Evolutionary conservation across 2,329 filamentous ascomycete species (phyloP), one percentile per base, ranked within the genome.

Genomic region (Claviceps purpurea): DNA sequence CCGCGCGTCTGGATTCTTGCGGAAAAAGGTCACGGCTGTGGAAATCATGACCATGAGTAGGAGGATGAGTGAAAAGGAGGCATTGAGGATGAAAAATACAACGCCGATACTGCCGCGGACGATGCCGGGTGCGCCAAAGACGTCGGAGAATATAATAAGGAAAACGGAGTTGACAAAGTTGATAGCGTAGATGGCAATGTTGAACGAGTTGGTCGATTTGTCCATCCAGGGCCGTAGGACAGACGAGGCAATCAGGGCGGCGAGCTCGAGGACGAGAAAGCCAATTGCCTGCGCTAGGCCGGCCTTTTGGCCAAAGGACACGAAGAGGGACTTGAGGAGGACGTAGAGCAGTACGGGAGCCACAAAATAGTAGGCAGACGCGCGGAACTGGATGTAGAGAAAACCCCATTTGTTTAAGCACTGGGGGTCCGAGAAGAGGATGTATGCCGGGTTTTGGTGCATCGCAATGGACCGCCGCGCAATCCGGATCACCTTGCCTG

Each of bases 321-420:
- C 82, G 65, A 96, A 93, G 73, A 94, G 82, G 54, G 84, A 79
- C 76, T 95, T 96, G 67, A 93, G 61, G n/a, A 95, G 65, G 40
- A 85, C 80, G 68, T 95, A 95, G 48, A 72, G 68, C 51, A 96
- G 74, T 50, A 84, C 71, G 0, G 89, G 88, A 38, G 93, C 79
- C 61, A 96, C 87, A 68, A 91, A 96, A 74, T 93, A 96, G 76
- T 95, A 95, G 40, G 89, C 88, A 1, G 89, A 91, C 37, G 90
- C 90, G 62, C 90, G 87, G 76, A 94, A 96, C 67, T 95, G 90
- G 44, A 96, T 88, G 64, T 96, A 96, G 57, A 96, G 79, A 74
- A 96, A 96, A 30, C 90, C 90, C 90, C 89, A 96, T 71, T 95
- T 94, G 78, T 96, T 95, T 57, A 96, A 78, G 51, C 86, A 84